Evolutionary conservation across 2,329 filamentous ascomycete species (phyloP).

Genomic region (Sarocladium kiliense): DNA sequence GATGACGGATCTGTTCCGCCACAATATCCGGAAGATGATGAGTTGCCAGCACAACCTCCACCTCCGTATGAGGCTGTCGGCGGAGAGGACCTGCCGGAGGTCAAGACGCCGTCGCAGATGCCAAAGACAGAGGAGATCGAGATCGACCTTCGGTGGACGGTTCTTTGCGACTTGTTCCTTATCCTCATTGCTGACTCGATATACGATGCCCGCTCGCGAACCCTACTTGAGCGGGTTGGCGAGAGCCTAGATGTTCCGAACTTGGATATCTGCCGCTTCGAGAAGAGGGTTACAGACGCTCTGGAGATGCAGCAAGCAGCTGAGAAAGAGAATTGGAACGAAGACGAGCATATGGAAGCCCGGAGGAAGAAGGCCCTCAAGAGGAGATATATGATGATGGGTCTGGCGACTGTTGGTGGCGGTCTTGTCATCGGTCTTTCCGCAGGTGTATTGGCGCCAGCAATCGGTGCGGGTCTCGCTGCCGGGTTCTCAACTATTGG

Average conservation of each 20-base stretch:
- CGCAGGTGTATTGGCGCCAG: constrained; percentile 82
- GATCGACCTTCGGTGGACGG: constrained; percentile 94
- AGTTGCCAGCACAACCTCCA: constrained; percentile 44
- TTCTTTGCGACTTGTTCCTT: constrained; percentile 91
- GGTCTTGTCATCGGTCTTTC: constrained; percentile 93
- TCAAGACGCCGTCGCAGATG: constrained; percentile 77
- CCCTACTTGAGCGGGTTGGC: constrained; percentile 78
- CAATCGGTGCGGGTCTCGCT: constrained; percentile 90
- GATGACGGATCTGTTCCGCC: constrained; percentile 5
- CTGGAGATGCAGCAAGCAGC: constrained; percentile 96
- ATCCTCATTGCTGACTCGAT: constrained; percentile 93
- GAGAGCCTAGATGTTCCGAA: constrained; percentile 75
- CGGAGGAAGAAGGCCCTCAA: constrained; percentile 78
- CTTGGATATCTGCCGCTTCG: constrained; percentile 93
- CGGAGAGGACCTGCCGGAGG: constrained; percentile 68
- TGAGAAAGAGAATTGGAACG: constrained; percentile 96
- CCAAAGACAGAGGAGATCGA: constrained; percentile 80
- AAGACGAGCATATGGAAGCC: constrained; percentile 86
- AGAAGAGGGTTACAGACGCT: constrained; percentile 94
- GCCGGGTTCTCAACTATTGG: constrained; percentile 77
- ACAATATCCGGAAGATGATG: constrained; percentile 24
- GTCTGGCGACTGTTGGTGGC: constrained; percentile 90
- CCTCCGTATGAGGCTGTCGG: constrained; percentile 60
- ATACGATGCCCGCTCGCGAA: constrained; percentile 85
- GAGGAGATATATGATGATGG: constrained; percentile 89